phyloP scores from a whole-genome alignment of 306 rosid species.

The Sicyos edulis region DNA sequence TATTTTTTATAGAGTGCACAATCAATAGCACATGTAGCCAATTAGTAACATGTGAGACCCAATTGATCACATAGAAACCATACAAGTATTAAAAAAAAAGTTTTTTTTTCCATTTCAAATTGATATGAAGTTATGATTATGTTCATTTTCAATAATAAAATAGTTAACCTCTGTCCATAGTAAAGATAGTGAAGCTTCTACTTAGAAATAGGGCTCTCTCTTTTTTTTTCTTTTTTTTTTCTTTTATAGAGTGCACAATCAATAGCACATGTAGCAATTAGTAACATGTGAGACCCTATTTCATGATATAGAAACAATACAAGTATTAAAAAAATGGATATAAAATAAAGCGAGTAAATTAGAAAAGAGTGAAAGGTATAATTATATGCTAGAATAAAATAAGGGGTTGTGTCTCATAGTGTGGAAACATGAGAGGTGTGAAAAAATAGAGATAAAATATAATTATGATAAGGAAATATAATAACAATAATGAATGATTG shows the following conservation, averaged over 20 bases:
- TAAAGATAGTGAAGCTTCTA: too few relatives aligned
- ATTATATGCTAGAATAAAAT: conserved; percentile 28
- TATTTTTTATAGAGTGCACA: background rate
- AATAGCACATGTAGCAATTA: conserved; percentile 2
- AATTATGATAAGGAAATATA: conserved; percentile 31
- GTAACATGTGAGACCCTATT: background rate
- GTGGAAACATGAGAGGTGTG: conserved; percentile 39
- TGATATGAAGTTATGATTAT: too few relatives aligned
- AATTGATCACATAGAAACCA: background rate
- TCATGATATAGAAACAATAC: background rate
- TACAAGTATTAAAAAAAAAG: background rate
- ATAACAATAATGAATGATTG: conserved; percentile 17
- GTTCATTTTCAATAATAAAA: too few relatives aligned
- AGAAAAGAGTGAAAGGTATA: background rate
- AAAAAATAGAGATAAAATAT: conserved; percentile 32
- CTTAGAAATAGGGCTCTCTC: too few relatives aligned
- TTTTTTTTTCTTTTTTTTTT: too few relatives aligned
- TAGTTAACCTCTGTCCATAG: too few relatives aligned
- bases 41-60: conserved; percentile 2
- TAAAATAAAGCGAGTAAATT: background rate
- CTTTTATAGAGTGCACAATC: background rate
- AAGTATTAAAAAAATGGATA: background rate
- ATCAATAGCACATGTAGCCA: background rate
- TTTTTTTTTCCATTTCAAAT: too few relatives aligned
- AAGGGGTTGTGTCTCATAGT: conserved; percentile 45